Evolutionary conservation across 768 basidiomycete genomes (phyloP).

Genomic region (Tricholoma matsutake): DNA sequence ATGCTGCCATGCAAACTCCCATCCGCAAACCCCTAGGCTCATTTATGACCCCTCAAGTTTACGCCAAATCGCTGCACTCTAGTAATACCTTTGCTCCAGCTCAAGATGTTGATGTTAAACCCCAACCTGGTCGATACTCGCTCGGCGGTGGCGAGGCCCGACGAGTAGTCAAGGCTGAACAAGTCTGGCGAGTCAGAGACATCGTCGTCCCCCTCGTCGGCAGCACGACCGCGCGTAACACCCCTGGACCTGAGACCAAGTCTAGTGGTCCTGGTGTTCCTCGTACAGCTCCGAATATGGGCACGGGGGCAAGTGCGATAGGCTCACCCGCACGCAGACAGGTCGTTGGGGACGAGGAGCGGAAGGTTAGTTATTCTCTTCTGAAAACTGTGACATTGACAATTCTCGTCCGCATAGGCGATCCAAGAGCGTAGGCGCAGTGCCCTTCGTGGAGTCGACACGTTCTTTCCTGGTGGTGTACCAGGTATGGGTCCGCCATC

Average conservation of each 20-base stretch:
- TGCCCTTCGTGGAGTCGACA: constrained; percentile 47
- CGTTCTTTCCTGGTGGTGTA: constrained; percentile 49
- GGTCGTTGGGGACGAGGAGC: constrained; percentile 43
- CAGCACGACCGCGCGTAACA: constrained; percentile 6
- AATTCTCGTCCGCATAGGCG: constrained; percentile 31
- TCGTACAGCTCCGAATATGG: constrained; percentile 7
- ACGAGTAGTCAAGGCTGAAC: constrained; percentile 41
- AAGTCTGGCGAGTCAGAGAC: constrained; percentile 56
- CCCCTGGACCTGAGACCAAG: not conserved
- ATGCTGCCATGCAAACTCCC: constrained; percentile 23
- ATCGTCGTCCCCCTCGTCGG: constrained; percentile 40
- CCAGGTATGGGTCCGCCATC: constrained; percentile 44
- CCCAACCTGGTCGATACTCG: constrained; percentile 31
- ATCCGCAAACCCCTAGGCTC: constrained; percentile 29
- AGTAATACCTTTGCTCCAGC: not conserved
- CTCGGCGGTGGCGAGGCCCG: constrained; percentile 46
- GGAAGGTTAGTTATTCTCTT: constrained; percentile 27
- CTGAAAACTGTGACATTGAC: not conserved
- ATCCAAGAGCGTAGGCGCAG: constrained; percentile 63
- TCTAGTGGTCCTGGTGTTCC: not conserved
- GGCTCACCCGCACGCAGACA: constrained; percentile 13
- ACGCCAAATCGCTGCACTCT: constrained; percentile 3
- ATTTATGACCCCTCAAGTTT: constrained; percentile 61
- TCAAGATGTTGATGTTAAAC: not conserved
- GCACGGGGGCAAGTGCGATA: not conserved